Base-by-base conservation (phyloP, 805 yeast species). In the Kodamaea jinghongensis region DNA sequence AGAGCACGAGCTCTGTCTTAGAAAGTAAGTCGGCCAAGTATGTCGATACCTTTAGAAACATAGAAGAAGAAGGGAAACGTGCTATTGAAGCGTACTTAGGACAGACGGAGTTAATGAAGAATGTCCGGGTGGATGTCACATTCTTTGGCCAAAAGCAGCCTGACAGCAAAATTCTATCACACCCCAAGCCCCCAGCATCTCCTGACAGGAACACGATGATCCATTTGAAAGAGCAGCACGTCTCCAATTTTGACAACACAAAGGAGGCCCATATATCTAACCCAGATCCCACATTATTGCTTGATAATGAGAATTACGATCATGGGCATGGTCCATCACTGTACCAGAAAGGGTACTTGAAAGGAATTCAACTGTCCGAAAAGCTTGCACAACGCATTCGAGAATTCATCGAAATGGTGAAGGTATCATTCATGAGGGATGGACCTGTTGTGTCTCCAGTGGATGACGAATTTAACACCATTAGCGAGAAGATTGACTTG, bases 11-110 rank as follows among this genome's bases (percentile, higher is more conserved):
- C 47, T 75, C 80, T 2, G 65, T 76, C 3, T 46, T 77, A 17
- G 81, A 76, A 40, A 71, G 76, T 41, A 67, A 62, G 44, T 52
- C 76, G 0, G 69, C 76, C 9, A 64, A 64, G 30, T 73, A 69
- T 43, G 67, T 67, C 11, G 71, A 70, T 27, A 50, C 65, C 17
- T 67, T 74, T 34, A 58, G 58, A 17, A 57, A 55, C 4, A 52
- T 72, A 17, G 78, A 73, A 34, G 40, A 28, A 2, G 47, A 53
- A n/a, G 79, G 76, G 12, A 54, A 46, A 33, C 49, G 49, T 1
- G 67, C 70, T 1, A 60, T 73, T 1, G 25, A 35, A 3, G 49
- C 46, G 15, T 51, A 65, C 35, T 48, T 69, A 4, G 49, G 46
- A 13, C 50, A 50, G 12, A 41, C 40, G 1, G 38, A 38, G 8